A percentile compares a stretch with the other conserved stretches of the same genome.
phyloP scores from a whole-genome alignment of 2,329 filamentous ascomycete genomes.

The Curvularia eragrostidis region DNA sequence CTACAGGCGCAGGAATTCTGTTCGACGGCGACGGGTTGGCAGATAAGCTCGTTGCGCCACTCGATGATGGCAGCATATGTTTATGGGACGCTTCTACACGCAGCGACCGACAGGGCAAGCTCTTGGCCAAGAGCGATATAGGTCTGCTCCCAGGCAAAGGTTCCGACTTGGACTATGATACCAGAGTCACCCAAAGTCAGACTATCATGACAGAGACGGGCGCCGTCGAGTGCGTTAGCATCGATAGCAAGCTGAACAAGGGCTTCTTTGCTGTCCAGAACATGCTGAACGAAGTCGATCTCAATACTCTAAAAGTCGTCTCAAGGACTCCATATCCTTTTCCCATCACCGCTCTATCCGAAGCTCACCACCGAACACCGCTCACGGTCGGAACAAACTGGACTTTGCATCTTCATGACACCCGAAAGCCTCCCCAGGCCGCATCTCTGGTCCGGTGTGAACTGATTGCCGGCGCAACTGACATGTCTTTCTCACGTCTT shows the following conservation, averaged over 20 bases:
- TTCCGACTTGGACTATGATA: conserved; percentile 50
- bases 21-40: conserved; percentile 63
- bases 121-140: conserved; percentile 69
- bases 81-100: conserved; percentile 71
- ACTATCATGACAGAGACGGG: conserved; percentile 72
- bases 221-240: conserved; percentile 81
- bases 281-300: conserved; percentile 80
- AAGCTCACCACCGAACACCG: conserved; percentile 69
- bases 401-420: conserved; percentile 83
- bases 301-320: conserved; percentile 73
- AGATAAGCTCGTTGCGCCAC: conserved; percentile 72
- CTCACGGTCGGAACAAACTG: conserved; percentile 84
- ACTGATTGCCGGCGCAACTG: conserved; percentile 35
- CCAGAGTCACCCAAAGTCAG: conserved; percentile 53
- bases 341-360: conserved; percentile 82
- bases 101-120: conserved; percentile 67
- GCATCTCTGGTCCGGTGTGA: conserved; percentile 33
- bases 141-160: conserved; percentile 70
- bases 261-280: conserved; percentile 84
- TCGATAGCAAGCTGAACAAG: conserved; percentile 70
- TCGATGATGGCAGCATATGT: conserved; percentile 87
- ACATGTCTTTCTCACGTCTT: conserved; percentile 49
- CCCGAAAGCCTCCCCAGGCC: conserved; percentile 56
- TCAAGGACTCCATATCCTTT: conserved; percentile 77
- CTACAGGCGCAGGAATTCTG: conserved; percentile 72